Evolutionary conservation across 2,329 filamentous ascomycete species (phyloP), one percentile per base, ranked within the genome.

Genomic region (Ambrosiella beaveri): DNA sequence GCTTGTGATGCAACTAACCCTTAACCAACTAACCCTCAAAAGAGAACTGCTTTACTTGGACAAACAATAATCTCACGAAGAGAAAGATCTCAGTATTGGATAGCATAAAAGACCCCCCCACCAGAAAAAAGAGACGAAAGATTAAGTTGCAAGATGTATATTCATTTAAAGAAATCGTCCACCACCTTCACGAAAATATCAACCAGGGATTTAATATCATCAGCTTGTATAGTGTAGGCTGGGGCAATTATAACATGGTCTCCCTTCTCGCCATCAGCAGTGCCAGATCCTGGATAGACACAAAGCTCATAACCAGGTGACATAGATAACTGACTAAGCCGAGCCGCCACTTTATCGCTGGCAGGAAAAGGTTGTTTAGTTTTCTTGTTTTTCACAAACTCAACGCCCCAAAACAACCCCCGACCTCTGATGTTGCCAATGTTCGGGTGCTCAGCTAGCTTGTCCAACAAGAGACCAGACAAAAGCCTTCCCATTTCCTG

Each of bases 191-290:
- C 11, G 11, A 57, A 38, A 12, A 39, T 19, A 13, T 19, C 38
- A 11, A 54, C 36, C 38, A 40, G 9, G 7, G 49, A 13, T 13
- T 78, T 72, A 56, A 86, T 70, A 17, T 85, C 79, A 7, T 71
- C 71, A 49, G 69, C 68, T 0, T 75, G 80, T 19, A 83, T 73
- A 50, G 78, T 87, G 68, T 81, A 88, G 0, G 85, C 75, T 4
- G 86, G 86, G 1, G 84, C 78, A 9, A 90, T 64, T 35, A 89
- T 73, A 40, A 88, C 71, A 66, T 87, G 83, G 64, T 90, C 86
- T 8, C 85, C 85, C 1, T 66, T 65, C 1, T 76, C 73, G 50
- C 86, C 74, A 63, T 75, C 81, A 0, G 72, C 77, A 0, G 80
- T 80, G 1, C 84, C 84, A 0, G 71, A 70, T 0, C 82, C 82